Conservation (phyloP, 345 rosid genomes). For the Noccaea bulbosa region DNA sequence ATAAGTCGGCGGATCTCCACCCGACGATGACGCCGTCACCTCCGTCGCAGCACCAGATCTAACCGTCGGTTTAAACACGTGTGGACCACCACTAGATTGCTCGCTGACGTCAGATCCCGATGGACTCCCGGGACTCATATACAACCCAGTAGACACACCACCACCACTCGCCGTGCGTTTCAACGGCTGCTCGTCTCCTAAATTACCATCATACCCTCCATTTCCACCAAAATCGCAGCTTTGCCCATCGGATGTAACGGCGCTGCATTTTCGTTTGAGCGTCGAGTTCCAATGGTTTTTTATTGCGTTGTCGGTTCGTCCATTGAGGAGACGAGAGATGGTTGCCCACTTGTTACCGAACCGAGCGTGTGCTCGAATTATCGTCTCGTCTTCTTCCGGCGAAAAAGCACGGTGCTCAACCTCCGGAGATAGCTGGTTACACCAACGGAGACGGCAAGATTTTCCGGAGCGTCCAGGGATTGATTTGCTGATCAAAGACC, state of each 20-base stretch:
- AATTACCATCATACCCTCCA: slow-evolving; percentile 61
- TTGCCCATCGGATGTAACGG: slow-evolving; percentile 38
- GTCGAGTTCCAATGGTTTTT: slow-evolving; percentile 99
- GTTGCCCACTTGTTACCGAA: slow-evolving; percentile 98
- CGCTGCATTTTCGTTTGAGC: slow-evolving; percentile 73
- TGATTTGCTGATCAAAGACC: slow-evolving; percentile 93
- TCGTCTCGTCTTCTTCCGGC: slow-evolving; percentile 76
- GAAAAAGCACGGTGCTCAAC: slow-evolving; percentile 88
- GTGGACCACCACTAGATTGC: slow-evolving; percentile 54
- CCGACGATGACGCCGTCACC: slow-evolving; percentile 49
- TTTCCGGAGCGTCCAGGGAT: slow-evolving; percentile 93
- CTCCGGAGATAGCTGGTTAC: slow-evolving; percentile 93
- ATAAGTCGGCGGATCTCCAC: slow-evolving; percentile 63
- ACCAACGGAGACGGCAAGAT: slow-evolving; percentile 92
- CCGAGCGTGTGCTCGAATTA: slow-evolving; percentile 77
- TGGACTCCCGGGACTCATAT: slow-evolving; percentile 74
- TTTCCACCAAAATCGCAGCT: slow-evolving; percentile 42
- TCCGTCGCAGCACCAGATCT: slow-evolving; percentile 48
- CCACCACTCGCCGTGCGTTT: slow-evolving; percentile 80
- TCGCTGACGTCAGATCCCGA: slow-evolving; percentile 85
- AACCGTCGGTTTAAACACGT: slow-evolving; percentile 54
- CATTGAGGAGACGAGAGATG: slow-evolving; percentile 85
- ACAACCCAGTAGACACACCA: slow-evolving; percentile 57
- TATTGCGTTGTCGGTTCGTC: slow-evolving; percentile 92
- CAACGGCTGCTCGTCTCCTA: slow-evolving; percentile 57